Percentiles rank a stretch among this genome's conserved stretches.
phyloP scores from a whole-genome alignment of 1,284 basidiomycete species.

The Ganoderma resinaceum region DNA sequence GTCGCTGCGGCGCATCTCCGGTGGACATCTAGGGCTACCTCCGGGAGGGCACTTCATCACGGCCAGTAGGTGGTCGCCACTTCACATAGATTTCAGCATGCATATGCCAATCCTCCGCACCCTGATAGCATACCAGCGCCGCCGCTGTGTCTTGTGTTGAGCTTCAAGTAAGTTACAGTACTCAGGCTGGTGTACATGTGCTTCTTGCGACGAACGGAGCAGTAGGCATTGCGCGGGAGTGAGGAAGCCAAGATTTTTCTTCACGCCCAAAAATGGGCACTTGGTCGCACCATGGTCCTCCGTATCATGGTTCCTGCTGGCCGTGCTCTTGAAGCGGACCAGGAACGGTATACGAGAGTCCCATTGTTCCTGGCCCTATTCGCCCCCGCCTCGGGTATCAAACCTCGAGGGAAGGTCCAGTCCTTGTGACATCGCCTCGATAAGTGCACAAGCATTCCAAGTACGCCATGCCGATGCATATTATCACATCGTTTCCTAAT shows the following conservation, averaged over 20 bases:
- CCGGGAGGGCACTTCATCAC: too few species aligned
- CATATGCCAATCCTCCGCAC: neutral
- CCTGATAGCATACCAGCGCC: constrained; percentile 47
- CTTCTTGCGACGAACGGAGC: constrained; percentile 26
- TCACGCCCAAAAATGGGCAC: constrained; percentile 55
- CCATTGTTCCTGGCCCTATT: constrained; percentile 42
- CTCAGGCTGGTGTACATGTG: neutral
- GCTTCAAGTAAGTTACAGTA: neutral
- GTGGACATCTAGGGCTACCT: neutral
- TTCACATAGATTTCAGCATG: neutral
- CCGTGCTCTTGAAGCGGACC: neutral
- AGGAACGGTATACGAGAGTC: constrained; percentile 36
- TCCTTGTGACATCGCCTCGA: constrained; percentile 36
- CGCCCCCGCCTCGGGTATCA: constrained; percentile 49
- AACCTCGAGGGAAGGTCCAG: constrained; percentile 32
- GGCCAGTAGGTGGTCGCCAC: too few species aligned
- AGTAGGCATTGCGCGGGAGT: constrained; percentile 39
- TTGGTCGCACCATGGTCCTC: constrained; percentile 48
- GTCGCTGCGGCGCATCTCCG: constrained; percentile 3
- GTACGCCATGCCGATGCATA: constrained; percentile 15
- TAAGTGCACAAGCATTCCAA: constrained; percentile 40
- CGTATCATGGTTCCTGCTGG: constrained; percentile 44
- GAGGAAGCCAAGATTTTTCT: constrained; percentile 48
- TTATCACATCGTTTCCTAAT: neutral
- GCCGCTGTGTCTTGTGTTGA: constrained; percentile 33